Conservation (phyloP, 371 early-diverging fungal species). For the Mortierella sp. region DNA sequence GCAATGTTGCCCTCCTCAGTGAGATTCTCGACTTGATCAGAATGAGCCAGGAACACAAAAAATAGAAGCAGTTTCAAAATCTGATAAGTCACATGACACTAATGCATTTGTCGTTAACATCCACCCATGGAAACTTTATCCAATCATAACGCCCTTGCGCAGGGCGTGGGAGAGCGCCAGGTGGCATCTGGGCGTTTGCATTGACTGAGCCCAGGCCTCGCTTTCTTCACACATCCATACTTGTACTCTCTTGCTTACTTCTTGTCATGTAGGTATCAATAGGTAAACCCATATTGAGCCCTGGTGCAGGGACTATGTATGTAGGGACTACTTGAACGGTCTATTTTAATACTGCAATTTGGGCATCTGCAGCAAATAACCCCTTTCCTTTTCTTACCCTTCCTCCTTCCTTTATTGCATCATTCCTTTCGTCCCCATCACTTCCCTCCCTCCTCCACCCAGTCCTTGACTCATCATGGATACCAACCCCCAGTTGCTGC, state of each 20-base stretch:
- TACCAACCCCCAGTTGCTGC: slow-evolving; percentile 42
- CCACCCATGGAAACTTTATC: neutral
- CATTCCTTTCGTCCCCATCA: neutral
- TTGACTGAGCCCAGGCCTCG: neutral
- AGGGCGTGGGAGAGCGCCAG: slow-evolving; percentile 13
- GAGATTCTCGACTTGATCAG: neutral
- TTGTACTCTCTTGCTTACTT: too few species aligned
- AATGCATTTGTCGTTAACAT: too few species aligned
- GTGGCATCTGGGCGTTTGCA: slow-evolving; percentile 1
- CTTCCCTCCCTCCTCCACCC: neutral
- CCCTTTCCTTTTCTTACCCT: neutral
- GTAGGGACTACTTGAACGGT: neutral
- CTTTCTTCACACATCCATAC: neutral
- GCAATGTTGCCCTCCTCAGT: neutral
- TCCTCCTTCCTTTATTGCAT: neutral
- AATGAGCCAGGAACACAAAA: too few species aligned
- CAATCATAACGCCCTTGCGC: neutral
- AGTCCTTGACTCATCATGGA: slow-evolving; percentile 23
- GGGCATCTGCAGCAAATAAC: neutral
- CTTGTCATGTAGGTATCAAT: neutral
- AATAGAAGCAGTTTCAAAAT: neutral
- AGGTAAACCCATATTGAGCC: neutral
- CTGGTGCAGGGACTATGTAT: neutral
- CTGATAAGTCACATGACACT: neutral
- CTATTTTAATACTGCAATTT: neutral